Evolutionary conservation across 73 alveolate genomes (phyloP).

Genomic region (Stentor roeselii): DNA sequence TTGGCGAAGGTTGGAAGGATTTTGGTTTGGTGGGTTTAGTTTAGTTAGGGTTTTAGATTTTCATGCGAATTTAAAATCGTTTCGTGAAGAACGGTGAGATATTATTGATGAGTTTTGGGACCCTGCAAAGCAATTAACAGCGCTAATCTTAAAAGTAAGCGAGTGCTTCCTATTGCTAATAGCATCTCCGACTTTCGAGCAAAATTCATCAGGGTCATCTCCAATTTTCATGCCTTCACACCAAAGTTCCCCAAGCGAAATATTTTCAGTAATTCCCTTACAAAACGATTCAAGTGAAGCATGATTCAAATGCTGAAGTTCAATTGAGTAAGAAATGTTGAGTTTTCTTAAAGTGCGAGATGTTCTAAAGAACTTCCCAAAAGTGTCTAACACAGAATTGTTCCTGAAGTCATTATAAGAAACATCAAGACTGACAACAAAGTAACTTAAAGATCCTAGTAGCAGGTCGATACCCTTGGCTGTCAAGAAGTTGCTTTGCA

Average conservation of each 20-base stretch:
- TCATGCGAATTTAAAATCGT: background rate
- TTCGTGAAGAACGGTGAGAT: background rate
- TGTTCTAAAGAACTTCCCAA: background rate
- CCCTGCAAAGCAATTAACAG: slow-evolving; percentile 21
- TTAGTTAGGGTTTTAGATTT: too few relatives aligned
- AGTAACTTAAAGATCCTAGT: background rate
- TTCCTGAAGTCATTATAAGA: slow-evolving; percentile 4
- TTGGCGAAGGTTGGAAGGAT: too few relatives aligned
- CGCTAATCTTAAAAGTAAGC: background rate
- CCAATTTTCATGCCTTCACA: slow-evolving; percentile 24
- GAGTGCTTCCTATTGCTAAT: slow-evolving; percentile 8
- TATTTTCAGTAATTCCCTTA: slow-evolving; percentile 18
- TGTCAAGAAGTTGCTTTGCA: background rate
- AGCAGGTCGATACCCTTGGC: background rate
- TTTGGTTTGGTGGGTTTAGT: too few relatives aligned
- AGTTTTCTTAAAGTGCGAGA: background rate
- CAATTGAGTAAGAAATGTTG: slow-evolving; percentile 15
- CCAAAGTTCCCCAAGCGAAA: background rate
- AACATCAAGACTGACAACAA: background rate
- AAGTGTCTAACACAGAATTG: background rate
- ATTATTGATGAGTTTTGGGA: background rate
- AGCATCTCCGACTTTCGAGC: slow-evolving; percentile 15
- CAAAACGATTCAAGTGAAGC: background rate
- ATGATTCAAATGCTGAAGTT: background rate
- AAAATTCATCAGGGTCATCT: slow-evolving; percentile 20